phyloP scores from a whole-genome alignment of 352 stramenopile species.

The Phytophthora ohioensis region DNA sequence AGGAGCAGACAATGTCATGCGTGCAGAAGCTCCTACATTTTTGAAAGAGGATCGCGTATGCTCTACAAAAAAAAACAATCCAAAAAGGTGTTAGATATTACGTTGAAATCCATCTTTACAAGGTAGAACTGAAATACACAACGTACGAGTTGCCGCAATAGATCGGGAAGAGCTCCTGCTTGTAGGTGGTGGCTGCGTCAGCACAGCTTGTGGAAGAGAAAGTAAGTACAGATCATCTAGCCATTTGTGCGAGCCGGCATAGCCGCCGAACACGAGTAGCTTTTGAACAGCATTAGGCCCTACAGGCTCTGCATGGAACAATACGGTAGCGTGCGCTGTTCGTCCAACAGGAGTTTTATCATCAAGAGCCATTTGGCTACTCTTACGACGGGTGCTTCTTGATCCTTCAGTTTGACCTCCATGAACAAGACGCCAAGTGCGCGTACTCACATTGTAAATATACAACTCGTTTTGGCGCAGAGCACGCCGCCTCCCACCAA shows the following conservation, averaged over 20 bases:
- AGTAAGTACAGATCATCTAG: slow-evolving; percentile 74
- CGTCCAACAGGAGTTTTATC: slow-evolving; percentile 37
- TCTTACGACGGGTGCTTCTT: slow-evolving; percentile 12
- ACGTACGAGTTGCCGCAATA: slow-evolving; percentile 38
- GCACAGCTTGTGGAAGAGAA: slow-evolving; percentile 31
- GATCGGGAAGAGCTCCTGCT: slow-evolving; percentile 26
- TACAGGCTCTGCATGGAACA: slow-evolving; percentile 38
- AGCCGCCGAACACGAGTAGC: slow-evolving; percentile 74
- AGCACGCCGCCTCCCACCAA: slow-evolving; percentile 59
- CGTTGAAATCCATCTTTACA: not conserved
- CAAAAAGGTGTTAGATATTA: slow-evolving; percentile 10
- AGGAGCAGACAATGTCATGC: slow-evolving; percentile 37
- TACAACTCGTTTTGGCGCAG: slow-evolving; percentile 65
- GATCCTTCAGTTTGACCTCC: slow-evolving; percentile 1
- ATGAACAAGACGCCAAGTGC: slow-evolving; percentile 44
- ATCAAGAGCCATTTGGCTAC: slow-evolving; percentile 4
- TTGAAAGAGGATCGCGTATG: slow-evolving; percentile 20
- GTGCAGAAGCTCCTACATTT: slow-evolving; percentile 11
- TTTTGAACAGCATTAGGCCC: slow-evolving; percentile 37
- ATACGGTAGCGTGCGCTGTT: slow-evolving; percentile 58
- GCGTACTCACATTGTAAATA: slow-evolving; percentile 52
- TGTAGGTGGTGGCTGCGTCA: slow-evolving; percentile 27
- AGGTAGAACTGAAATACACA: not conserved
- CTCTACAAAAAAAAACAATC: slow-evolving; percentile 25
- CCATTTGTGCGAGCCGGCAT: slow-evolving; percentile 66